These are phyloP conservation scores for Nemania serpens DNA, from an alignment of 2,329 filamentous ascomycete genomes.

Conservation along the genomic window DNA sequence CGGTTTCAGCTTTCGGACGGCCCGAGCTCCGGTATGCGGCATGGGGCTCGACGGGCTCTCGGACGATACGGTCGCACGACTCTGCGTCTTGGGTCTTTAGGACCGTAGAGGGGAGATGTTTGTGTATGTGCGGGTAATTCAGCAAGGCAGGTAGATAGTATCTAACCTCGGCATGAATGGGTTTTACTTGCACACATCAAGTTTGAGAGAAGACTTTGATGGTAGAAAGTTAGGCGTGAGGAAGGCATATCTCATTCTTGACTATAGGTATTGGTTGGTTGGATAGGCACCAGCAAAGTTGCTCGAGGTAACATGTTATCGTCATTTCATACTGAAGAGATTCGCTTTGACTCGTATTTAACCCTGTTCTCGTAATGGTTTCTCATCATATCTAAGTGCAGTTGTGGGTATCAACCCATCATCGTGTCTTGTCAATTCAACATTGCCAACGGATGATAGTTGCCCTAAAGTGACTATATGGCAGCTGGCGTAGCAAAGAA, in stretches of 20 bases:
- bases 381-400: not conserved
- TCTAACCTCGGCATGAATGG: too few relatives aligned
- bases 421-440: not conserved
- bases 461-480: not conserved
- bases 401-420: not conserved
- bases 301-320: not conserved
- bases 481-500: not conserved
- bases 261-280: not conserved
- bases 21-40: constrained; percentile 22
- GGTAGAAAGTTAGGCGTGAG: not conserved
- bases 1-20: constrained; percentile 12
- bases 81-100: constrained; percentile 10
- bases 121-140: not conserved
- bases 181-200: too few relatives aligned
- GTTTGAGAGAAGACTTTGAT: too few relatives aligned
- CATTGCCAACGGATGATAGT: not conserved
- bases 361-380: not conserved
- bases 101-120: constrained; percentile 2
- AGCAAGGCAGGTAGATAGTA: too few relatives aligned
- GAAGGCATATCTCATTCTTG: not conserved
- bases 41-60: constrained; percentile 22
- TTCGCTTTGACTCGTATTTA: not conserved
- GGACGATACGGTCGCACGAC: constrained; percentile 11
- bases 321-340: not conserved
- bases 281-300: not conserved